Evolutionary conservation across 257 asterid species (phyloP).

Genomic region (Marsdenia floribunda): DNA sequence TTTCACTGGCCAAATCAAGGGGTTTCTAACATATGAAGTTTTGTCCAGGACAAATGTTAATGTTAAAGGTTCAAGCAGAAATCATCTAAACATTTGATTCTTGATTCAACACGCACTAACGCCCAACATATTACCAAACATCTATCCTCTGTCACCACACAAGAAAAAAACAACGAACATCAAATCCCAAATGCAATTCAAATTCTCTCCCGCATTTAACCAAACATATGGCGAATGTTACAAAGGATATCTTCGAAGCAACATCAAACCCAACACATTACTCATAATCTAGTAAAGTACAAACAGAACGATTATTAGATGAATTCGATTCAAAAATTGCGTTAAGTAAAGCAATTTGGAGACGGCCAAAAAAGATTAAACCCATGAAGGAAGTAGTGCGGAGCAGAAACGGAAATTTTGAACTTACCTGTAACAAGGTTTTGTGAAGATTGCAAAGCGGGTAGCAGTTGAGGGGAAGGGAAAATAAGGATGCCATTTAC

Average conservation of each 20-base stretch:
- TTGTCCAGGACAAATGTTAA: background rate
- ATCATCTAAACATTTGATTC: background rate
- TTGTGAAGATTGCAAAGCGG: background rate
- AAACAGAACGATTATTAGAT: background rate
- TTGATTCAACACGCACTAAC: background rate
- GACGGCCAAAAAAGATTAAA: background rate
- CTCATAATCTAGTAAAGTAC: background rate
- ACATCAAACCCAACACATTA: background rate
- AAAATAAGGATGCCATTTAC: background rate
- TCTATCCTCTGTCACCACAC: background rate
- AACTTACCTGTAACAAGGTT: background rate
- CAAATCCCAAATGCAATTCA: background rate
- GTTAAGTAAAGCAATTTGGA: background rate
- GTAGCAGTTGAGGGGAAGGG: background rate
- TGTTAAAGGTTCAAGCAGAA: background rate
- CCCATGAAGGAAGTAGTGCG: background rate
- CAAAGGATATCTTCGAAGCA: background rate
- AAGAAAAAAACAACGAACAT: background rate
- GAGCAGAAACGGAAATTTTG: background rate
- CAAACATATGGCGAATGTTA: background rate
- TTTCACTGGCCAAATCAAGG: background rate
- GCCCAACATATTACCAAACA: background rate
- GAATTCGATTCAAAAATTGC: background rate
- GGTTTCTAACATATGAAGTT: background rate
- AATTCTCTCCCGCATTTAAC: background rate